Evolutionary conservation across 306 rosid species (phyloP).

Genomic region (Mimosa pudica): DNA sequence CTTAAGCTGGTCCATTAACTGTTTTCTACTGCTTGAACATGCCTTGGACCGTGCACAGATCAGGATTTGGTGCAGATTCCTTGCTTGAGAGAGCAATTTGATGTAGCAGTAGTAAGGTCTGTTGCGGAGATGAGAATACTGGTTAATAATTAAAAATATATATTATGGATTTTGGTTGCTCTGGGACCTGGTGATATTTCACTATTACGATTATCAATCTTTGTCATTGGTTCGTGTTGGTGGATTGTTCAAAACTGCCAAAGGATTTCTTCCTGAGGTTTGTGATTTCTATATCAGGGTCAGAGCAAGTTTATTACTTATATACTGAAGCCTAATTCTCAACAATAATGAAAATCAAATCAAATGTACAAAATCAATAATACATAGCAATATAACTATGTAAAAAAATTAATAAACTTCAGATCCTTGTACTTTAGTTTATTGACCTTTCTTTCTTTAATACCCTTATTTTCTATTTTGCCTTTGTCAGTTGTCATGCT

Average conservation of each 20-base stretch:
- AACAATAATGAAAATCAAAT: constrained; percentile 14
- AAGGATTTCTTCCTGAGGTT: constrained; percentile 86
- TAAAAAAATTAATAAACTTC: too few species aligned
- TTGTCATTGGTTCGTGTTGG: constrained; percentile 79
- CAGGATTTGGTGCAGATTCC: constrained; percentile 79
- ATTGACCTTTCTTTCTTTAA: too few species aligned
- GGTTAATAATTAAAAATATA: constrained; percentile 45
- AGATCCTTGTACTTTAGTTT: too few species aligned
- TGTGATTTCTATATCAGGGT: constrained; percentile 26
- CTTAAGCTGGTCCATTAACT: not conserved
- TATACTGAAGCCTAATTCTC: not conserved
- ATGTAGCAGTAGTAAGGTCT: constrained; percentile 88
- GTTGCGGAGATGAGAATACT: constrained; percentile 91
- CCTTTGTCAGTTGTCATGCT: too few species aligned
- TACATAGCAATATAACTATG: too few species aligned
- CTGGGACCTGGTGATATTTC: constrained; percentile 18
- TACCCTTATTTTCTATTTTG: too few species aligned
- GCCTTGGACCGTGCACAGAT: constrained; percentile 47
- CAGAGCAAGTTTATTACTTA: not conserved
- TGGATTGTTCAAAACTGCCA: constrained; percentile 83
- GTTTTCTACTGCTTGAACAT: constrained; percentile 31
- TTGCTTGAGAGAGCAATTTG: constrained; percentile 75
- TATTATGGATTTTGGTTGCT: constrained; percentile 17
- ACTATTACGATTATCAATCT: not conserved
- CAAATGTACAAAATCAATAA: not conserved